Evolutionary conservation across 2,329 filamentous ascomycete genomes (phyloP).

Genomic region (Ceratocystis huliohia): DNA sequence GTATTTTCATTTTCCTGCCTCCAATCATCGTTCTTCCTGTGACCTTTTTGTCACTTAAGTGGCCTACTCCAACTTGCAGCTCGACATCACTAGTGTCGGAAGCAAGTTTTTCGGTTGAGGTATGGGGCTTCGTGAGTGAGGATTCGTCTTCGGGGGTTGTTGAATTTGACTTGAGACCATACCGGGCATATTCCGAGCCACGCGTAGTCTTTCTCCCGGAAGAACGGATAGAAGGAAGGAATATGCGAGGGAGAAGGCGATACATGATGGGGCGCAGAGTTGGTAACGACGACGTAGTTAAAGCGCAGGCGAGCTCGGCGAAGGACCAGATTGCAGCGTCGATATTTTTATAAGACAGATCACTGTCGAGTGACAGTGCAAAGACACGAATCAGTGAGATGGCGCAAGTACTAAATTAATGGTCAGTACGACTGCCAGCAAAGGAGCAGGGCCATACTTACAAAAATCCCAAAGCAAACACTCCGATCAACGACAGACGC

Average conservation of each 20-base stretch:
- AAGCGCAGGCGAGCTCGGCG: constrained; percentile 23
- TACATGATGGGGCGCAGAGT: constrained; percentile 25
- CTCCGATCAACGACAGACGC: constrained; percentile 21
- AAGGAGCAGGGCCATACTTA: constrained; percentile 13
- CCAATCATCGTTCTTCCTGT: not conserved
- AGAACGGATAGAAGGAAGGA: constrained; percentile 15
- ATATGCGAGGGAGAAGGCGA: constrained; percentile 25
- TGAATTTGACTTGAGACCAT: constrained; percentile 7
- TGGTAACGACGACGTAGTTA: constrained; percentile 24
- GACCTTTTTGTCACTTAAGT: no score
- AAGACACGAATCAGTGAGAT: constrained; percentile 24
- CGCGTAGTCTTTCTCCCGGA: not conserved
- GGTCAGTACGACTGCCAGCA: not conserved
- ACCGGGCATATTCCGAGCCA: constrained; percentile 10
- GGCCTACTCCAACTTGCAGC: not conserved
- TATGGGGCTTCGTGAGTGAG: constrained; percentile 6
- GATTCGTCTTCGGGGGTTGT: not conserved
- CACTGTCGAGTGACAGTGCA: constrained; percentile 22
- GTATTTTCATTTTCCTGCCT: not conserved
- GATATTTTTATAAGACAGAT: constrained; percentile 25
- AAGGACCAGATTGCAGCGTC: constrained; percentile 25
- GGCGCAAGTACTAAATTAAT: constrained; percentile 23
- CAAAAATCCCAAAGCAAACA: constrained; percentile 24
- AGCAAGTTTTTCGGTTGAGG: constrained; percentile 12
- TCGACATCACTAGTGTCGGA: constrained; percentile 12